A percentile compares a stretch with the other conserved stretches of the same genome.
Evolutionary conservation across 1,139 yeast genomes (phyloP).

Genomic region (Barnettozyma hawaiiensis): DNA sequence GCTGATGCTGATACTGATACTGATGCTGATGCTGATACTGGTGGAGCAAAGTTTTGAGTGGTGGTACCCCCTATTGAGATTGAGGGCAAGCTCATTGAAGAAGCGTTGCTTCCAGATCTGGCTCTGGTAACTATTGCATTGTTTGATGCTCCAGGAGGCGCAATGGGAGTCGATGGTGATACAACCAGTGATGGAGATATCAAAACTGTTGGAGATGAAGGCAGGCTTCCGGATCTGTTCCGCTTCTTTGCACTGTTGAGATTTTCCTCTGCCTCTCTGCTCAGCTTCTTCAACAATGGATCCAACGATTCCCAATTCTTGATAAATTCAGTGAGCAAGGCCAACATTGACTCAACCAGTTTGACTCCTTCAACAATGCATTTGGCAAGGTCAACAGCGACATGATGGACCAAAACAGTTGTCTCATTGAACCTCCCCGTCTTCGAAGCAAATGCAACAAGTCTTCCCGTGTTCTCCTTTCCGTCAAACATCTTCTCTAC

Average conservation of each 20-base stretch:
- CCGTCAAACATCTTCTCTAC: conserved; percentile 1
- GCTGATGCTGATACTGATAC: too few species aligned
- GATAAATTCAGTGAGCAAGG: conserved; percentile 23
- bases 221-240: conserved; percentile 22
- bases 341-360: conserved; percentile 23
- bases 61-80: conserved; percentile 2
- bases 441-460: conserved; percentile 1
- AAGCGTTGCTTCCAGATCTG: conserved; percentile 20
- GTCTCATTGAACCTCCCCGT: conserved; percentile 1
- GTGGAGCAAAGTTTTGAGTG: too few species aligned
- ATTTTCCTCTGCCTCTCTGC: conserved; percentile 5
- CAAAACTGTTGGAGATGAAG: conserved; percentile 18
- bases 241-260: conserved; percentile 14
- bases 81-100: conserved; percentile 8
- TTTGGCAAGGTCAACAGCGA: conserved; percentile 32
- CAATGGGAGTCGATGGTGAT: not conserved
- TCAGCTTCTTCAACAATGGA: conserved; percentile 10
- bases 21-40: not conserved
- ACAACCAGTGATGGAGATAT: conserved; percentile 5
- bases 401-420: not conserved
- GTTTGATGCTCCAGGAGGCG: not conserved
- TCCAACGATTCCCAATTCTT: conserved; percentile 27
- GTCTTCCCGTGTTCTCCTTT: conserved; percentile 2
- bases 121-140: conserved; percentile 9
- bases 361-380: conserved; percentile 24